These are phyloP conservation scores for Apophysomyces trapeziformis DNA, from an alignment of 371 early-diverging fungal species.

Conservation along the genomic window DNA sequence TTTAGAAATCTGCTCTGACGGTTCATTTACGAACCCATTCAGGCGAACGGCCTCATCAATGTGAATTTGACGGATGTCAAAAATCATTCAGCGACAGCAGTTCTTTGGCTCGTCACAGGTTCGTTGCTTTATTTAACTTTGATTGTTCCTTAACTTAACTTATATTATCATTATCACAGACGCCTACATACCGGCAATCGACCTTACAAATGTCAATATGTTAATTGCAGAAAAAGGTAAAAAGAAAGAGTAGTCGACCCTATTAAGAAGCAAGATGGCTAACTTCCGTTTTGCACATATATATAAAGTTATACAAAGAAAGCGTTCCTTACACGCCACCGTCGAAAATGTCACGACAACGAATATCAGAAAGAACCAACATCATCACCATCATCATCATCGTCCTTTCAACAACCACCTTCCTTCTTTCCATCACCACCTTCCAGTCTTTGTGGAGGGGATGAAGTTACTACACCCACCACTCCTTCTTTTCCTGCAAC, in stretches of 20 bases:
- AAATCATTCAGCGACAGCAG: constrained; percentile 36
- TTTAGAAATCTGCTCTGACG: constrained; percentile 26
- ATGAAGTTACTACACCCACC: neutral
- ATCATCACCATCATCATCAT: neutral
- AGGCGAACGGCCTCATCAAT: constrained; percentile 31
- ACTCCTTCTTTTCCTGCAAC: neutral
- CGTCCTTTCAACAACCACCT: neutral
- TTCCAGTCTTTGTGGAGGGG: neutral
- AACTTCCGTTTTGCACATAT: too few species aligned
- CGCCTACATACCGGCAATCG: constrained; percentile 21
- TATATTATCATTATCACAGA: neutral
- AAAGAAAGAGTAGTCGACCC: too few species aligned
- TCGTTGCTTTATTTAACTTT: neutral
- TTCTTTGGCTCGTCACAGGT: constrained; percentile 34
- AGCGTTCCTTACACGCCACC: constrained; percentile 3
- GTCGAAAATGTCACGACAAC: constrained; percentile 1
- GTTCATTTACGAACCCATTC: constrained; percentile 31
- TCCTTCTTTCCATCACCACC: constrained; percentile 2
- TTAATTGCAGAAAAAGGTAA: constrained; percentile 20
- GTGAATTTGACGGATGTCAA: constrained; percentile 25
- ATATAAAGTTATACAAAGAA: neutral
- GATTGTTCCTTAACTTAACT: neutral
- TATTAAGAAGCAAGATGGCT: too few species aligned
- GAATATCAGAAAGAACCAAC: neutral
- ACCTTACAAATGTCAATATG: constrained; percentile 21